phyloP scores from a whole-genome alignment of 495 filamentous ascomycete genomes.

The Elaphomyces granulatus region DNA sequence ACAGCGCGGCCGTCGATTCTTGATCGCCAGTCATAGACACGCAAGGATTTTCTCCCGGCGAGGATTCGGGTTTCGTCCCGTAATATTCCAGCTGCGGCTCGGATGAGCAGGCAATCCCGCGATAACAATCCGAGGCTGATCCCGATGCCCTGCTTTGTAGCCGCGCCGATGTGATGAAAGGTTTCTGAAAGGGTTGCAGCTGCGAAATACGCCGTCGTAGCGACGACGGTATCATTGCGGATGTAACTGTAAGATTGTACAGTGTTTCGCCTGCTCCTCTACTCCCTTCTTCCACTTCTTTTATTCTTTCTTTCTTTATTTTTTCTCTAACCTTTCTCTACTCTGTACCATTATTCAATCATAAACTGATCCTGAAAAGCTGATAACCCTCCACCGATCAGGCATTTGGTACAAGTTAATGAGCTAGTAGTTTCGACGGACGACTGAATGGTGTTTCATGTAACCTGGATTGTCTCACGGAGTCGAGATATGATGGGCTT shows the following conservation, averaged over 20 bases:
- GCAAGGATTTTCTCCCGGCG: neutral
- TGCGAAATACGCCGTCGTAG: too few relatives aligned
- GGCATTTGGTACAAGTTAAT: too few relatives aligned
- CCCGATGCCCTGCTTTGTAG: neutral
- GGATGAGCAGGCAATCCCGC: conserved; percentile 9
- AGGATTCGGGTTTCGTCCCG: neutral
- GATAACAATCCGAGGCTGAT: conserved; percentile 1
- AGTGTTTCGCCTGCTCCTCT: too few relatives aligned
- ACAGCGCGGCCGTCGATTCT: neutral
- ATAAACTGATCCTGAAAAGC: neutral
- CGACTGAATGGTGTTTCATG: too few relatives aligned
- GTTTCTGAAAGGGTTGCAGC: too few relatives aligned
- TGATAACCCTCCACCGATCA: too few relatives aligned
- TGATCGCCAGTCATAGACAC: neutral
- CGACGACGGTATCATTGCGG: too few relatives aligned
- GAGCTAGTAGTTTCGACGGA: too few relatives aligned
- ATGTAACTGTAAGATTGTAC: too few relatives aligned
- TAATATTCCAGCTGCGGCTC: conserved; percentile 5
- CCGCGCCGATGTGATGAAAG: too few relatives aligned
- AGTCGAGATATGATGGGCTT: too few relatives aligned
- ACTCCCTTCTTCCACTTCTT: neutral
- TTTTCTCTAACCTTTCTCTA: neutral
- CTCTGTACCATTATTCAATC: neutral
- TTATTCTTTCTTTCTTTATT: neutral
- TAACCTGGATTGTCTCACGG: too few relatives aligned